phyloP scores from a whole-genome alignment of 2,329 filamentous ascomycete species.

The Talaromyces sp. region DNA sequence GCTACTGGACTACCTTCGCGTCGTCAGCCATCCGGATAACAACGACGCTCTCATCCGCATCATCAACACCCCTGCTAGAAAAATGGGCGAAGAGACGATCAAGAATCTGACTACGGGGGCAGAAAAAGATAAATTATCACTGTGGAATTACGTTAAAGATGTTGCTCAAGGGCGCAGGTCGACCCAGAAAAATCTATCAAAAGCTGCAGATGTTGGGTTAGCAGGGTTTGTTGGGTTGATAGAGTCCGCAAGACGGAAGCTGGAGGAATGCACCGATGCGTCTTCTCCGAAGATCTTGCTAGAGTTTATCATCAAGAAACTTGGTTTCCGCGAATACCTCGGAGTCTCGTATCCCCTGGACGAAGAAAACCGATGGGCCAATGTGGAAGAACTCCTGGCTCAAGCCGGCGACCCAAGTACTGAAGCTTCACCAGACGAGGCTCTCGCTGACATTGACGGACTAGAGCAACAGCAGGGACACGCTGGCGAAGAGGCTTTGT shows the following conservation, averaged over 20 bases:
- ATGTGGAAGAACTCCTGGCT: slow-evolving; percentile 79
- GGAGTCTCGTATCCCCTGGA: slow-evolving; percentile 67
- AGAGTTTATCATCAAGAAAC: slow-evolving; percentile 56
- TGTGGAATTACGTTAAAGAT: slow-evolving; percentile 71
- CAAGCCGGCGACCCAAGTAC: slow-evolving; percentile 67
- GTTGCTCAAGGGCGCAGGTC: slow-evolving; percentile 48
- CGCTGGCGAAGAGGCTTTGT: slow-evolving; percentile 58
- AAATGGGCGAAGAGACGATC: slow-evolving; percentile 74
- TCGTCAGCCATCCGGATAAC: slow-evolving; percentile 77
- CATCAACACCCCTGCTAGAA: slow-evolving; percentile 76
- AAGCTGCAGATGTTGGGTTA: slow-evolving; percentile 53
- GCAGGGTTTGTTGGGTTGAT: slow-evolving; percentile 57
- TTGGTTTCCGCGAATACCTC: slow-evolving; percentile 70
- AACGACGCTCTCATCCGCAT: slow-evolving; percentile 80
- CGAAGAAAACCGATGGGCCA: slow-evolving; percentile 75
- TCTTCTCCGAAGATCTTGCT: slow-evolving; percentile 46
- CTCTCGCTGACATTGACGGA: slow-evolving; percentile 63
- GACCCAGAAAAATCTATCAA: slow-evolving; percentile 51
- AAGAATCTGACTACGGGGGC: slow-evolving; percentile 72
- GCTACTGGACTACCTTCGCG: slow-evolving; percentile 79
- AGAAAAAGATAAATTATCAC: slow-evolving; percentile 59
- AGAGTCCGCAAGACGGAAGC: slow-evolving; percentile 51
- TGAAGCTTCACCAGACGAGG: slow-evolving; percentile 51
- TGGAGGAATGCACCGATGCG: slow-evolving; percentile 40
- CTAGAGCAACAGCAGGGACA: slow-evolving; percentile 56